Conservation (phyloP, 2,329 filamentous ascomycete species). For the Pezicula neosporulosa region DNA sequence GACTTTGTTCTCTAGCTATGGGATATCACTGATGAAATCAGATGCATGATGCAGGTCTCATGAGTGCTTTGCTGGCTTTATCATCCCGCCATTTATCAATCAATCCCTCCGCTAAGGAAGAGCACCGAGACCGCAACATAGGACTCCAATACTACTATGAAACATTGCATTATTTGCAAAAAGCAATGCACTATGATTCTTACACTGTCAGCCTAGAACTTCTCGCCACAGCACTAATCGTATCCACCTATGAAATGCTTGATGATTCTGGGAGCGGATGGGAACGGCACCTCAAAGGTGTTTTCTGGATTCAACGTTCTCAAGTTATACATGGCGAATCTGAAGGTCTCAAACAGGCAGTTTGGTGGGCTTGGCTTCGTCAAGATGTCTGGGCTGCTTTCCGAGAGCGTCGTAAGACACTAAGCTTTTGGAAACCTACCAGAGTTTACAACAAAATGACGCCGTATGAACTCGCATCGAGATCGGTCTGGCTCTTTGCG, state of each 20-base stretch:
- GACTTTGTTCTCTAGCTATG: constrained; percentile 4
- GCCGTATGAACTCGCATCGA: constrained; percentile 50
- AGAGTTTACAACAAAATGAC: constrained; percentile 43
- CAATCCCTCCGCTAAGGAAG: constrained; percentile 21
- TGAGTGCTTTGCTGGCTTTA: constrained; percentile 55
- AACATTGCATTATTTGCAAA: constrained; percentile 57
- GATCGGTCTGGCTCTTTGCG: constrained; percentile 51
- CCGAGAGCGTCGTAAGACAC: constrained; percentile 49
- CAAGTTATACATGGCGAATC: constrained; percentile 58
- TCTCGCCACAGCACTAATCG: constrained; percentile 54
- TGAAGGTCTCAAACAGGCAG: constrained; percentile 51
- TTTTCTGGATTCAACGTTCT: constrained; percentile 64
- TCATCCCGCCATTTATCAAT: constrained; percentile 48
- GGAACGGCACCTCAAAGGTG: constrained; percentile 60
- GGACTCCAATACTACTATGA: constrained; percentile 57
- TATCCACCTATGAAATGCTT: constrained; percentile 66
- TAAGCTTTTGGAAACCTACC: constrained; percentile 56
- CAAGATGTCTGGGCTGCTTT: constrained; percentile 65
- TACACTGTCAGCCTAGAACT: constrained; percentile 57
- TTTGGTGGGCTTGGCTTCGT: constrained; percentile 66
- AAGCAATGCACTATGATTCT: constrained; percentile 52
- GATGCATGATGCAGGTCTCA: constrained; percentile 49
- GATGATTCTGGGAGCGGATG: constrained; percentile 51
- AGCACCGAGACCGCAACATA: constrained; percentile 31
- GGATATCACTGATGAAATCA: constrained; percentile 22